These are phyloP conservation scores for Brassica juncea DNA, from an alignment of 345 rosid genomes.

Conservation along the genomic window DNA sequence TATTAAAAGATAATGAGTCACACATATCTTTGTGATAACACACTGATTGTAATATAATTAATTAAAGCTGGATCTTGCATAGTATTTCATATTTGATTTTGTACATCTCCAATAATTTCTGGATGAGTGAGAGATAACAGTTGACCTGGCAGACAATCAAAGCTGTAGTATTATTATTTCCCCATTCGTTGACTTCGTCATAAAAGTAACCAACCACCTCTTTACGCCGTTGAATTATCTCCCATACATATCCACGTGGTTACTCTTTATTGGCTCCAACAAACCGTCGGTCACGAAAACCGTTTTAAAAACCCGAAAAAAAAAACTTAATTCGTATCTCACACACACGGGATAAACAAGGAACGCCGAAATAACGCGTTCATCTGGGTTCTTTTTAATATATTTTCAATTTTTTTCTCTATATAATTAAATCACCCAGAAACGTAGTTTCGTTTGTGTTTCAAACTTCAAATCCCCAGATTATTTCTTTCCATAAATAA, in stretches of 20 bases:
- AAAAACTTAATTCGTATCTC: background rate
- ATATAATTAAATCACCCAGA: conserved; percentile 26
- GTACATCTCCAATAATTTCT: background rate
- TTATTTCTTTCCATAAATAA: conserved; percentile 19
- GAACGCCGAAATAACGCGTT: conserved; percentile 23
- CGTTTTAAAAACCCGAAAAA: background rate
- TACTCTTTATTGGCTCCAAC: background rate
- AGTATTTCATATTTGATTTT: background rate
- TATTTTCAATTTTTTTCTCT: background rate
- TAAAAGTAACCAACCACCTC: background rate
- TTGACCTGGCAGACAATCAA: background rate
- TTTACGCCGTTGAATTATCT: conserved; percentile 25
- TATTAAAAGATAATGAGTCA: background rate
- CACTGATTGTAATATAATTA: background rate
- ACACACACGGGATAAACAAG: conserved; percentile 1
- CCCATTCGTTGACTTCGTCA: conserved; percentile 20
- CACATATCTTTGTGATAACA: background rate
- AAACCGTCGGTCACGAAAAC: conserved; percentile 33
- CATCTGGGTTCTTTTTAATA: background rate
- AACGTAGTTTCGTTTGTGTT: conserved; percentile 27
- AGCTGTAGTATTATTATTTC: background rate
- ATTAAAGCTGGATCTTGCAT: background rate
- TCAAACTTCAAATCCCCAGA: conserved; percentile 9
- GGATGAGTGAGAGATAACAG: background rate
- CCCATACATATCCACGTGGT: background rate